Evolutionary conservation across 441 rosid genomes (phyloP), one percentile per base, ranked within the genome.

Genomic region (Flueggea neowawraea): DNA sequence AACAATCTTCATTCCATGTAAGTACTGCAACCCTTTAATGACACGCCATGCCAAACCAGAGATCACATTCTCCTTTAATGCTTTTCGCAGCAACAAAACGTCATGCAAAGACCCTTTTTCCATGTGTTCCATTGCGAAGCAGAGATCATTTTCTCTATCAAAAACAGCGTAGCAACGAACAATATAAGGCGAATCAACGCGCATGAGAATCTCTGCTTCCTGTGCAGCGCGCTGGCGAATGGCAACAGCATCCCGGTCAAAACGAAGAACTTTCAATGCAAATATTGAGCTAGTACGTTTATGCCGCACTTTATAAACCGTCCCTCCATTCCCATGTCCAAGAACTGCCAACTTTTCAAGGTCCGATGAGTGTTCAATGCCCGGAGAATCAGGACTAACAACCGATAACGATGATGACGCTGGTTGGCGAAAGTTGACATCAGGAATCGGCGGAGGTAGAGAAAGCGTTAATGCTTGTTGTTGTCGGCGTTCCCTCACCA

Each of bases 1-100:
- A 17, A 93, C 98, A 72, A 89, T 95, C 66, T 90, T 82, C 77
- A 83, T 80, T 47, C 79, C 63, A 66, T 86, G 98, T 65, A 93
- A 81, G 74, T 88, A 87, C 53, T 84, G 81, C n/a, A 93, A 86
- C 4, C 98, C 97, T 14, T 66, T 81, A 61, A 93, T 71, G 16
- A 93, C 92, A 3, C 68, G 58, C 28, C 51, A 31, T 0, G 86
- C 82, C 49, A 82, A 58, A 10, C 47, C 47, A 0, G 91, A 76
- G 41, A 89, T 57, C 11, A 44, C 66, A 15, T 48, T 62, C 62
- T 89, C 89, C 0, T 79, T 15, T 39, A 84, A 54, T 13, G 31
- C 64, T 5, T 67, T 65, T 10, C 53, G 52, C 6, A 16, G 63
- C 17, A 69, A 65, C 41, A 86, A 57, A 16, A 60, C 65, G 9